A percentile compares a stretch with the other conserved stretches of the same genome.
phyloP scores from a whole-genome alignment of 805 yeast genomes.

The Maudiozyma serrabonitensis region DNA sequence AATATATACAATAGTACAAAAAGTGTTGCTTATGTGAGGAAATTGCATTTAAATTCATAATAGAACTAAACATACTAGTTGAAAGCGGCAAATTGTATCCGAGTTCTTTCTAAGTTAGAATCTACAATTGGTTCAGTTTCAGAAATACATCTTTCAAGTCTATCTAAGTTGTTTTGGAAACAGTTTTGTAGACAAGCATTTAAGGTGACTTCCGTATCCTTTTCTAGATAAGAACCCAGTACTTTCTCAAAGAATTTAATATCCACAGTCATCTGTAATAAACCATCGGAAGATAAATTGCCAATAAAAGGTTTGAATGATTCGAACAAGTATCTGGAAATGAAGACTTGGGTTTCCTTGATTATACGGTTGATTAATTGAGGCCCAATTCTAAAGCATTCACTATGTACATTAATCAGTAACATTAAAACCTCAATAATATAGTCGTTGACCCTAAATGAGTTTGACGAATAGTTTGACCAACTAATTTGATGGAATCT shows the following conservation, averaged over 20 bases:
- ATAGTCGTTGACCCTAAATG: constrained; percentile 37
- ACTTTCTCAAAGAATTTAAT: constrained; percentile 39
- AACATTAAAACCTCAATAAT: constrained; percentile 41
- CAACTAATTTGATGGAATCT: constrained; percentile 34
- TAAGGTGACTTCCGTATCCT: constrained; percentile 24
- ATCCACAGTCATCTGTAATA: constrained; percentile 44
- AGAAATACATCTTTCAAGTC: constrained; percentile 18
- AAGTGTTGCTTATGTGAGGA: too few relatives aligned
- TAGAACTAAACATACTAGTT: constrained; percentile 5
- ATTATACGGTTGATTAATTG: constrained; percentile 37
- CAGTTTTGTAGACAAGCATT: constrained; percentile 27
- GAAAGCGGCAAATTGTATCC: constrained; percentile 28
- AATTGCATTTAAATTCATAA: constrained; percentile 9
- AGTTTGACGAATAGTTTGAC: constrained; percentile 29
- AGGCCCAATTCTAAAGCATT: constrained; percentile 40
- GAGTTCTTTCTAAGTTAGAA: constrained; percentile 23
- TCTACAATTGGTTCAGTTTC: constrained; percentile 26
- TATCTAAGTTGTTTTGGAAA: constrained; percentile 21
- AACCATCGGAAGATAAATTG: constrained; percentile 37
- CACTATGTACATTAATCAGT: constrained; percentile 43
- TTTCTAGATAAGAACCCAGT: constrained; percentile 20
- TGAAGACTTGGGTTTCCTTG: constrained; percentile 34
- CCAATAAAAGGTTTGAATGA: constrained; percentile 36
- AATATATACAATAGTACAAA: too few relatives aligned
- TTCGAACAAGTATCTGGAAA: constrained; percentile 31